Base-by-base conservation (phyloP, 306 rosid genomes). In the Cucurbita ficifolia region DNA sequence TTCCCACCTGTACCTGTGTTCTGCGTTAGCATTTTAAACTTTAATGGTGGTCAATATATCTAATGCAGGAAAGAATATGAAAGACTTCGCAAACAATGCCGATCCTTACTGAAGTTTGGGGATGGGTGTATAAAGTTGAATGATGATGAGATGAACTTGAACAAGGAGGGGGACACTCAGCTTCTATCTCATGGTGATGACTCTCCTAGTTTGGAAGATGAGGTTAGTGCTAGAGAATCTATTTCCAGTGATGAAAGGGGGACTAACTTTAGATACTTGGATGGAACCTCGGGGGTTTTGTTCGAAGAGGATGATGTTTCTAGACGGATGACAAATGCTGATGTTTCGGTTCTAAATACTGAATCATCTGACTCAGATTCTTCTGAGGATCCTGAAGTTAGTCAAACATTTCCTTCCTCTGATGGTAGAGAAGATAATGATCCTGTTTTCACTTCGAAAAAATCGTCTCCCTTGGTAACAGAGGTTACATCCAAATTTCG, bases 361-460 rank as follows among this genome's bases (percentile, higher is more conserved):
- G 96, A 91, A 78, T 95, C 90, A 70, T 87, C 88, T 21, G 99
- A 95, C 78, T 87, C 99, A 14, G 99, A 95, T 75, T 88, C 90
- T 39, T 95, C 96, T 2, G 97, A 85, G 73, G 89, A 86, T 52
- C 84, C 91, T 60, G 99, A 89, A 85, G 88, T 84, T 61, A 80
- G 82, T 81, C 99, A 85, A 69, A 76, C 92, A 55, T 87, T 81
- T 70, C 84, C 91, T 48, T 78, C 92, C 29, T 72, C 78, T 50
- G 95, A 89, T 40, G 82, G 81, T 36, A 83, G 53, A 46, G 91
- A 83, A 80, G 90, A 86, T 75, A 83, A 61, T 81, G 87, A 83
- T 77, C 69, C 78, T 76, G 88, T 80, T 49, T 43, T 79, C 72
- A 75, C 76, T 82, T 75, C 86, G 45, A 83, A 84, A 82, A 82